phyloP scores from a whole-genome alignment of 441 rosid genomes.

The Arabidopsis lyrata region DNA sequence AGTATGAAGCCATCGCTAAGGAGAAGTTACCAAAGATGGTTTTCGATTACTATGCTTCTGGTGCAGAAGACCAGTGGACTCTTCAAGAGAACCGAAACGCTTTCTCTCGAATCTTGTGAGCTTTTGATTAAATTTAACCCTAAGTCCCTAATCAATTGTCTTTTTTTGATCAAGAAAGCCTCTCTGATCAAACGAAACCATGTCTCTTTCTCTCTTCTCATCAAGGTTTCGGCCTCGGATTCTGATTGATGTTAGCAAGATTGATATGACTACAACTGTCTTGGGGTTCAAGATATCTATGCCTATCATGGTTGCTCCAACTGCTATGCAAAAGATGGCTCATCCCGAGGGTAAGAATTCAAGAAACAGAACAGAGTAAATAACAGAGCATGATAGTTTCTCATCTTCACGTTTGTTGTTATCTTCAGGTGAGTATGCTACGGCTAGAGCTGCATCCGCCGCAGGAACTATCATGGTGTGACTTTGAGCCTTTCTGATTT shows the following conservation, averaged over 20 bases:
- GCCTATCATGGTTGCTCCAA: conserved; percentile 99
- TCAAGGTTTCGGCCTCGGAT: conserved; percentile 92
- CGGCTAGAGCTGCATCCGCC: conserved; percentile 93
- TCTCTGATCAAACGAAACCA: neutral
- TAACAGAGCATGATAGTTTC: conserved; percentile 9
- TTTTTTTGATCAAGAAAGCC: neutral
- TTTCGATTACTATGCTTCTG: conserved; percentile 94
- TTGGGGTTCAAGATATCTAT: conserved; percentile 94
- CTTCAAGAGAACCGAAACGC: conserved; percentile 87
- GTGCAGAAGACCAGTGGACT: conserved; percentile 98
- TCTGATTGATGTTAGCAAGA: conserved; percentile 87
- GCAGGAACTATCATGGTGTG: conserved; percentile 90
- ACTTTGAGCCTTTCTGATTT: neutral
- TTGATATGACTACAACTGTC: conserved; percentile 79
- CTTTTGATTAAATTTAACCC: conserved; percentile 6
- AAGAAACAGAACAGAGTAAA: conserved; percentile 5
- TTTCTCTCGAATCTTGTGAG: conserved; percentile 92
- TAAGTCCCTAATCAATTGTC: neutral
- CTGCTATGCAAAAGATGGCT: conserved; percentile 98
- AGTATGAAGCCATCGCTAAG: conserved; percentile 90
- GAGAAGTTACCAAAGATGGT: conserved; percentile 92
- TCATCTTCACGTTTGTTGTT: neutral
- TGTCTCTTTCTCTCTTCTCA: conserved; percentile 1
- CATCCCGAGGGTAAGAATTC: conserved; percentile 82
- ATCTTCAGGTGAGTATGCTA: conserved; percentile 83